Evolutionary conservation across 2,329 filamentous ascomycete genomes (phyloP), one percentile per base, ranked within the genome.

Genomic region (Didymella pinodella): DNA sequence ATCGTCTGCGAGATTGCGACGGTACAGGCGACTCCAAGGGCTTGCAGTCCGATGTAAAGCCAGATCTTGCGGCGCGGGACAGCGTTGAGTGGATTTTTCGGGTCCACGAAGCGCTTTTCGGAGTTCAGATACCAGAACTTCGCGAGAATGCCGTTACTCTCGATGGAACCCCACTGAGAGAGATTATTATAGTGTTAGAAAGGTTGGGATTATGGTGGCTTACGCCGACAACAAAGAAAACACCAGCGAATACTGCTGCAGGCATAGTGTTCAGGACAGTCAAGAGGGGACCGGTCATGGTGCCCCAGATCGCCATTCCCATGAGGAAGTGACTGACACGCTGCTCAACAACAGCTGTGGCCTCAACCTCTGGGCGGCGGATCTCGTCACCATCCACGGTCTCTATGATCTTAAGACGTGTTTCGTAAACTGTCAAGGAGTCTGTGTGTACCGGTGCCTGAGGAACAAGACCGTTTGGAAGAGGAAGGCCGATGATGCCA

Each of bases 391-490:
- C 73, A 25, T 79, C 77, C 34, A 75, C 73, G 0, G 79, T 80
- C 31, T 79, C 66, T 34, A 79, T 79, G 20, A 79, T 29, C 8
- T 72, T 63, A 8, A 74, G 57, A 12, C 61, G 64, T 2, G 72
- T 74, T 51, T 72, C 65, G 52, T 74, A 81, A 20, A 75, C 67
- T 6, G 75, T 82, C 8, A 84, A 70, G 0, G 81, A 83, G 65
- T 85, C 84, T 4, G 83, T 86, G 65, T 86, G 84, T 1, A 85
- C 82, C 2, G 83, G 84, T 12, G 83, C 84, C 64, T 85, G 83
- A 2, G 83, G 83, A 1, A 84, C 81, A 1, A 85, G 77, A 16
- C 83, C 83, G 48, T 85, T 85, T 1, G 83, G 83, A 41, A 85
- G 70, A 0, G 83, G 83, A 7, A 86, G 75, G 1, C 82, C 83